Evolutionary conservation across 176 grass and related monocot species (phyloP).

Genomic region (Pontederia crassipes): DNA sequence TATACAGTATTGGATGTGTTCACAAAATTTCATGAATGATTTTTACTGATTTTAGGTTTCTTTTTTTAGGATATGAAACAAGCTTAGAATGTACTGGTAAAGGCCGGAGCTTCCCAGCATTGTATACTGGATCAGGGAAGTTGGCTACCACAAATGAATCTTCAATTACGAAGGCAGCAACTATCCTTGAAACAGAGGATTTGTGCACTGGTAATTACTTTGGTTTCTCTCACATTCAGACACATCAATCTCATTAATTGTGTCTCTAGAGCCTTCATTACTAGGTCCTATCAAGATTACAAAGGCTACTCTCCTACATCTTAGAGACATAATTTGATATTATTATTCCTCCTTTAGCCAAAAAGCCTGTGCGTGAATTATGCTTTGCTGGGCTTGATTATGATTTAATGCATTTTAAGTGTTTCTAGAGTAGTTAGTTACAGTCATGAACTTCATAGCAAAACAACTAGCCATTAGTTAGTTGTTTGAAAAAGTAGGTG

Average conservation of each 20-base stretch:
- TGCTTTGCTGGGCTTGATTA: too few species aligned
- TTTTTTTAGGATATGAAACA: neutral
- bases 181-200: conserved; percentile 28
- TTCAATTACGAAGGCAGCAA: conserved; percentile 51
- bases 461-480: too few species aligned
- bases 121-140: conserved; percentile 53
- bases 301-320: neutral
- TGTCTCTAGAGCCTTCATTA: conserved; percentile 11
- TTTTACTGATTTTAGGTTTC: neutral
- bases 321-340: neutral
- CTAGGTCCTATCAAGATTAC: neutral
- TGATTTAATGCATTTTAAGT: too few species aligned
- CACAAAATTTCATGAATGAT: neutral
- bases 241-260: conserved; percentile 15
- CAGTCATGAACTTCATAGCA: too few species aligned
- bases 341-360: too few species aligned
- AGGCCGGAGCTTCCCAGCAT: conserved; percentile 36
- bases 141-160: conserved; percentile 31
- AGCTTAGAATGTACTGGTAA: conserved; percentile 25
- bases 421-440: too few species aligned
- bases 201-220: conserved; percentile 21
- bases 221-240: neutral
- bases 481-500: too few species aligned
- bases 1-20: neutral
- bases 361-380: too few species aligned